Evolutionary conservation across 2,329 filamentous ascomycete genomes (phyloP), one percentile per base, ranked within the genome.

Genomic region (Colletotrichum tamarilloi): DNA sequence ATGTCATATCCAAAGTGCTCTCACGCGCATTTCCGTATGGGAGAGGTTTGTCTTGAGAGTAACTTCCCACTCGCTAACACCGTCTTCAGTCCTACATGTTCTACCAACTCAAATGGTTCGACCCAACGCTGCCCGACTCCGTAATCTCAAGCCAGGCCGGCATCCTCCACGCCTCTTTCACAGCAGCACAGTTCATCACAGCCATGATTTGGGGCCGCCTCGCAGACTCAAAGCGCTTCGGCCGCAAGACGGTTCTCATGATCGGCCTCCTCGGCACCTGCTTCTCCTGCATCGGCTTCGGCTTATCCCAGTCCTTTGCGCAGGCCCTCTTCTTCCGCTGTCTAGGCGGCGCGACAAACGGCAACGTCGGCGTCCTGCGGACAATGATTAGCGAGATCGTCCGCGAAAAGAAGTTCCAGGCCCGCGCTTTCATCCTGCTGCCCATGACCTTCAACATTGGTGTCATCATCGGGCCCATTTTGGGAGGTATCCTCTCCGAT

Each of bases 101-200:
- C 83, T 97, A 96, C 82, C 94, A 97, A 81, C 89, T 98, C n/a
- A 91, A 91, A 77, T 96, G 92, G 72, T 96, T 97, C 77, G 84
- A 89, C 71, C 84, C 86, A 0, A 82, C 78, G 11, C 83, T 90
- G 16, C 82, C 89, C 0, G 85, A 88, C 76, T 87, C 93, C 28
- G 91, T 89, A 2, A 95, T 97, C 76, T 90, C 95, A 0, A 87
- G 88, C 24, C 94, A 97, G 80, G 93, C 93, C 1, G 95, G 95
- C 52, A 84, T 97, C 2, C 85, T 97, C 28, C 91, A 94, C 60
- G 94, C 93, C 14, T 92, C 91, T 52, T 97, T 97, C 79, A 95
- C 93, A 0, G 92, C 92, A 0, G 92, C 93, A 0, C 95, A 98
- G 80, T 96, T 96, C 78, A 79, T 94, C 26, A 97, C 94, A 1